These are phyloP conservation scores for Erysimum cheiranthoides DNA, from an alignment of 345 rosid species.

Conservation along the genomic window DNA sequence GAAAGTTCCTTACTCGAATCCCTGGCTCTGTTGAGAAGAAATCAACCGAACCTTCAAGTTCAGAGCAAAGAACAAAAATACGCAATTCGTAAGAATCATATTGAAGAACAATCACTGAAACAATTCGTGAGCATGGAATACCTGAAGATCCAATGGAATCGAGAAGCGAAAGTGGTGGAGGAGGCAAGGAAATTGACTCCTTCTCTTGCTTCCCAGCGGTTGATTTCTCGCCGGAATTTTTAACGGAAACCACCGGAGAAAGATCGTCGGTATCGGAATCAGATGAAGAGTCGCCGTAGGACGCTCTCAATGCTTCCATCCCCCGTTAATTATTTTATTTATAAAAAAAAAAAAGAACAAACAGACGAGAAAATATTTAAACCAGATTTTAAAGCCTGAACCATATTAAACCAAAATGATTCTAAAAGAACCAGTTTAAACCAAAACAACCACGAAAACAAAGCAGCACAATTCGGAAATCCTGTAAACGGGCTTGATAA, in stretches of 20 bases:
- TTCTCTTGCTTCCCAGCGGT: constrained; percentile 15
- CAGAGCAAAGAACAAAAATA: not conserved
- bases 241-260: not conserved
- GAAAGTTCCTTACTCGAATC: constrained; percentile 77
- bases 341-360: not conserved
- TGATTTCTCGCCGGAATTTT: not conserved
- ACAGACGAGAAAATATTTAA: not conserved
- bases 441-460: not conserved
- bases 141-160: constrained; percentile 61
- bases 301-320: constrained; percentile 76
- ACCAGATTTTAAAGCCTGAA: not conserved
- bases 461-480: not conserved
- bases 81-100: constrained; percentile 6
- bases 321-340: not conserved
- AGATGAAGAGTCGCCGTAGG: constrained; percentile 73
- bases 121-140: constrained; percentile 31
- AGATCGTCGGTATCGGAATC: constrained; percentile 51
- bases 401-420: not conserved
- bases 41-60: constrained; percentile 41
- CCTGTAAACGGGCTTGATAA: not conserved
- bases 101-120: constrained; percentile 9
- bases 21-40: constrained; percentile 48
- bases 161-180: constrained; percentile 81
- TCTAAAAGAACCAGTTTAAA: not conserved
- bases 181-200: constrained; percentile 54